Percentiles rank a stretch among this genome's conserved stretches.
These are phyloP conservation scores for Aspergillus transmontanensis DNA, from an alignment of 2,329 filamentous ascomycete genomes.

Conservation along the genomic window DNA sequence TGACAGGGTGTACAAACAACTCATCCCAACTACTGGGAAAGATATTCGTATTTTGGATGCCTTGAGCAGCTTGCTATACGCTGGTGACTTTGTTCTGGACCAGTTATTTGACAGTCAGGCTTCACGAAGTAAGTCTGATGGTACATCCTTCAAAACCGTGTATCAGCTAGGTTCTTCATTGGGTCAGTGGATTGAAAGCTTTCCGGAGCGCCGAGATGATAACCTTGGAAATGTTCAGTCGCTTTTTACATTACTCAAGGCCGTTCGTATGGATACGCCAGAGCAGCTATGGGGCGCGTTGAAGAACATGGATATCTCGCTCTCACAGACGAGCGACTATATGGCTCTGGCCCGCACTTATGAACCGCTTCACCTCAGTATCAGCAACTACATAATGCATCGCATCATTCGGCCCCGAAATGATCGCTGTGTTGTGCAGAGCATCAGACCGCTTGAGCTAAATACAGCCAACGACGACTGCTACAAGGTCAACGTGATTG, in stretches of 20 bases:
- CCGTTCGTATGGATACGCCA: neutral
- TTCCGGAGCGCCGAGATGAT: neutral
- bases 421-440: neutral
- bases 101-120: constrained; percentile 1
- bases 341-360: neutral
- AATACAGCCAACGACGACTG: neutral
- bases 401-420: neutral
- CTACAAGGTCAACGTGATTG: neutral
- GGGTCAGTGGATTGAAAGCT: neutral
- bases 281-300: neutral
- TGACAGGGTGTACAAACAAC: constrained; percentile 31
- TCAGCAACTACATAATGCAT: constrained; percentile 1
- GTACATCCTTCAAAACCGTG: neutral
- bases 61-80: neutral
- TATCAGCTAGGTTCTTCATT: neutral
- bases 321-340: neutral
- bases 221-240: neutral
- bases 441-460: neutral
- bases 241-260: neutral
- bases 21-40: neutral
- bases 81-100: neutral
- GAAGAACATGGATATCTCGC: neutral
- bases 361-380: neutral
- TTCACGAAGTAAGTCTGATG: neutral
- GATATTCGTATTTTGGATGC: neutral